These are phyloP conservation scores for Hypoxylon fuscum DNA, from an alignment of 495 filamentous ascomycete genomes.

Conservation along the genomic window DNA sequence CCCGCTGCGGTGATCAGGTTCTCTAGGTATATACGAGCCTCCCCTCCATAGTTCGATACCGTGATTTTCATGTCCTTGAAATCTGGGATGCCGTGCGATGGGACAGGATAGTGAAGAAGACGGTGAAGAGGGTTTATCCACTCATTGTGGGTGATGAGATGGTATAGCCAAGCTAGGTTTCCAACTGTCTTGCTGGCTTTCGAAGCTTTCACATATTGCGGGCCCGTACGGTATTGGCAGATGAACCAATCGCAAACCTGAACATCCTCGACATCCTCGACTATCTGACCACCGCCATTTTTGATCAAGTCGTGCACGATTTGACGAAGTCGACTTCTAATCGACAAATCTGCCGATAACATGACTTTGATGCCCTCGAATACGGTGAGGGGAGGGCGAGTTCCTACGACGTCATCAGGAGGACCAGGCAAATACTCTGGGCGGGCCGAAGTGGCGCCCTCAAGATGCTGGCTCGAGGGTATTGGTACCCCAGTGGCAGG, in stretches of 20 bases:
- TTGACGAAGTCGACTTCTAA: constrained; percentile 69
- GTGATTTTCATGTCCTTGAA: constrained; percentile 82
- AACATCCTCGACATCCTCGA: constrained; percentile 68
- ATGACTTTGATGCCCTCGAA: constrained; percentile 72
- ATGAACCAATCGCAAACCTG: constrained; percentile 81
- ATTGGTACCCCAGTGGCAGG: constrained; percentile 65
- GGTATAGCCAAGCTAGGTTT: constrained; percentile 92
- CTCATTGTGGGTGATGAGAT: constrained; percentile 84
- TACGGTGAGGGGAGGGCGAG: constrained; percentile 59
- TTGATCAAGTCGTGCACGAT: constrained; percentile 76
- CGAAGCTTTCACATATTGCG: constrained; percentile 79
- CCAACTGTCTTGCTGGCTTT: constrained; percentile 81
- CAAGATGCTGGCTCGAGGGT: constrained; percentile 66
- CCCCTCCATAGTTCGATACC: constrained; percentile 94
- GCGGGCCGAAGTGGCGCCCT: constrained; percentile 75
- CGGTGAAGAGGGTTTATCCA: constrained; percentile 85
- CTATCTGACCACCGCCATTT: constrained; percentile 73
- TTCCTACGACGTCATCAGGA: constrained; percentile 47
- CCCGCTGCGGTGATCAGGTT: constrained; percentile 86
- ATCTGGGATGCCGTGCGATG: constrained; percentile 76
- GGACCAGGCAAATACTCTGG: constrained; percentile 63
- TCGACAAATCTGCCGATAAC: constrained; percentile 73
- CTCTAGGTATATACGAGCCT: constrained; percentile 92
- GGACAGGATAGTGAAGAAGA: constrained; percentile 89
- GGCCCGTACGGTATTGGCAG: constrained; percentile 85